phyloP scores from a whole-genome alignment of 78 protist genomes.

The Monocercomonoides exilis region DNA sequence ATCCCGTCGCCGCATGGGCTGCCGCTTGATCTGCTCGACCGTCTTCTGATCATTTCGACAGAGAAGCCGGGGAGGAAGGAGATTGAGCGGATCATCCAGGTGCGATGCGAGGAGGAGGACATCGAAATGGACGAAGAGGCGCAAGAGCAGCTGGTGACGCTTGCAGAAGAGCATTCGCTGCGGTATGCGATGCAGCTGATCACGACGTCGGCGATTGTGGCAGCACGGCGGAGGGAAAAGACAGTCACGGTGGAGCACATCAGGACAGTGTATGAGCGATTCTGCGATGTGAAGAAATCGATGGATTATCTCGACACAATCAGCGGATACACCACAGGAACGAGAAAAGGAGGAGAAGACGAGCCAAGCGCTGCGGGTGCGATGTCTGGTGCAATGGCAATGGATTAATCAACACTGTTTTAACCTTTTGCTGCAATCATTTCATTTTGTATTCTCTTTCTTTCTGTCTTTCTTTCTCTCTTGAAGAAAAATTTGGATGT shows the following conservation, averaged over 20 bases:
- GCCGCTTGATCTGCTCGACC: slow-evolving; percentile 92
- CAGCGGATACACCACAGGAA: too few relatives aligned
- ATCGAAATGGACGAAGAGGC: slow-evolving; percentile 84
- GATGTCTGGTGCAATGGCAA: too few relatives aligned
- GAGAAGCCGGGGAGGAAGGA: slow-evolving; percentile 55
- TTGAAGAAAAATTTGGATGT: too few relatives aligned
- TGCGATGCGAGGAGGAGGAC: slow-evolving; percentile 82
- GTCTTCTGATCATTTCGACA: slow-evolving; percentile 70
- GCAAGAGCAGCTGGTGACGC: slow-evolving; percentile 58
- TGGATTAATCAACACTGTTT: too few relatives aligned
- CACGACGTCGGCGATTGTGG: slow-evolving; percentile 67
- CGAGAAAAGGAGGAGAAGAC: too few relatives aligned
- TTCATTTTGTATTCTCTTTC: too few relatives aligned
- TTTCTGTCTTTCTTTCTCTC: too few relatives aligned
- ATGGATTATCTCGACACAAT: too few relatives aligned
- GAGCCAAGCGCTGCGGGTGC: too few relatives aligned
- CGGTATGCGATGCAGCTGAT: slow-evolving; percentile 90
- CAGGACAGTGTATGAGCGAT: too few relatives aligned
- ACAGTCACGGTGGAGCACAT: neutral
- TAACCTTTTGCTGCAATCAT: too few relatives aligned
- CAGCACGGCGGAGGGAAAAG: neutral
- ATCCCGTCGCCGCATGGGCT: slow-evolving; percentile 80
- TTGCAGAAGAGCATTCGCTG: slow-evolving; percentile 74
- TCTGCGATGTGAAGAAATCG: too few relatives aligned
- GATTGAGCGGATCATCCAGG: slow-evolving; percentile 19